Evolutionary conservation across 768 basidiomycete genomes (phyloP), one percentile per base, ranked within the genome.

Genomic region (Leccinum disarticulatum): DNA sequence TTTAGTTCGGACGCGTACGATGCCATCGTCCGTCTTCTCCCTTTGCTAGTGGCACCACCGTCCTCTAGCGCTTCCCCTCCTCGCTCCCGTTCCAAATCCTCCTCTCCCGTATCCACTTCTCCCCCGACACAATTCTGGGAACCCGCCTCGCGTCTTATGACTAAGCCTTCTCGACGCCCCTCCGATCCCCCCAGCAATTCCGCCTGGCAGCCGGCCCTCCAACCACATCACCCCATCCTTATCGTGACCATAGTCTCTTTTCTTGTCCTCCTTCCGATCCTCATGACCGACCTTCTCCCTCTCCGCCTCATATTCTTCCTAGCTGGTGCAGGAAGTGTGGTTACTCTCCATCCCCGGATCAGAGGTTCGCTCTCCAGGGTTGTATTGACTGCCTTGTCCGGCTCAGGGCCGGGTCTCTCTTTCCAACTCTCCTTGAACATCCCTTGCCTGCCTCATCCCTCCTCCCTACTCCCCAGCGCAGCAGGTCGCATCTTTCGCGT

Each of bases 21-120:
- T 57, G 61, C 79, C 1, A 63, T 82, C 14, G 73, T 83, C 25
- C 85, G 87, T 0, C 70, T 83, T 61, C 67, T 15, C 74, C 79
- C 55, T 25, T 48, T 67, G 10, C 38, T 71, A 78, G 85, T 62
- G 69, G 88, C 56, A 47, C 46, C 46, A 22, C 22, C n/a, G 7
- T 6, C 43, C 17, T 43, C 43, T 17, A 43, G 17, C 7, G 10
- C 43, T 17, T 19, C 43, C 43, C 15, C 6, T 19, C 17, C n/a
- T 10, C 6, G 7, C 8, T 43, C 43, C n/a, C 43, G 10, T n/a
- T 9, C 43, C 43, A 43, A 43, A n/a, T 43, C 17, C 22, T 47
- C 19, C 9, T 11, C 46, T 11, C 46, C 4, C 3, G 46, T 22
- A 19, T 47, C 46, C 6, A 8, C 15, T 38, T 38, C 36, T 35